Evolutionary conservation across 148 eudicot genomes (phyloP).

Genomic region (Tetragonia tetragonoides): DNA sequence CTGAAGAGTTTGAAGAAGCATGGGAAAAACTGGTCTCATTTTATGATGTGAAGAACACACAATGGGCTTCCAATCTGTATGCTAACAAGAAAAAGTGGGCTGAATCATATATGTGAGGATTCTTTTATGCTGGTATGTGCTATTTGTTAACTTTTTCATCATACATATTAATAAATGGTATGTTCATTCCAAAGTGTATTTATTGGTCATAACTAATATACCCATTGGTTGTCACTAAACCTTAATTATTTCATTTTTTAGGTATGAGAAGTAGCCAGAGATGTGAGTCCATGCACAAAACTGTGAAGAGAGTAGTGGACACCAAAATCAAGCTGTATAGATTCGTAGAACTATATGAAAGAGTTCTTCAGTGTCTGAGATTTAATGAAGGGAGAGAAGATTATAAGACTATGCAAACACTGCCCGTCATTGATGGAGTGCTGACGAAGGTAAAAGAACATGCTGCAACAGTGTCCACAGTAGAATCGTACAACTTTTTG

Average conservation of each 20-base stretch:
- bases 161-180: no score
- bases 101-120: neutral
- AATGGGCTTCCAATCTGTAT: neutral
- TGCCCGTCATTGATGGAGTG: neutral
- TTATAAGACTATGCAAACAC: neutral
- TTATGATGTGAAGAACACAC: neutral
- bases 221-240: neutral
- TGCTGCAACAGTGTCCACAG: neutral
- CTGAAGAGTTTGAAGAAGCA: neutral
- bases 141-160: no score
- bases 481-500: neutral
- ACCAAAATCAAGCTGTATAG: neutral
- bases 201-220: neutral
- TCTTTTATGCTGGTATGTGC: neutral
- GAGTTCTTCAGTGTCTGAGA: neutral
- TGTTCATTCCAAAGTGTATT: neutral
- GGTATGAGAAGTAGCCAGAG: neutral
- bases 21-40: neutral
- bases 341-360: neutral
- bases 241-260: neutral
- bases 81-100: neutral
- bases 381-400: neutral
- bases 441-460: neutral
- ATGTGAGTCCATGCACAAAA: slow-evolving; percentile 3
- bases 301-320: neutral